Base-by-base conservation (phyloP, 139 green algal species). In the Picochlorum sp. region DNA sequence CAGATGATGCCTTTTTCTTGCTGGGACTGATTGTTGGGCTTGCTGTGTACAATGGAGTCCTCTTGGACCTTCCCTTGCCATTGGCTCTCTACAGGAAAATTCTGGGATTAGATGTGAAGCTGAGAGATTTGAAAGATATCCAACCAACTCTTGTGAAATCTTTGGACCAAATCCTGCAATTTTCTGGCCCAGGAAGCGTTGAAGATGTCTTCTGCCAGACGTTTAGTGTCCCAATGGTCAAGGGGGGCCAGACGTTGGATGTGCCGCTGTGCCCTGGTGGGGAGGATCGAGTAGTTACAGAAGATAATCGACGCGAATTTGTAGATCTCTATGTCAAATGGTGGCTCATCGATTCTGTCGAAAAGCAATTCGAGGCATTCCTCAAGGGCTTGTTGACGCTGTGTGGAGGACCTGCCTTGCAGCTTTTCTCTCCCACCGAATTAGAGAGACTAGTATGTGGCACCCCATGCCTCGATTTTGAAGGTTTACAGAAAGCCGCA, bases 21-120 rank as follows among this genome's bases (percentile, higher is more conserved):
- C 74, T 97, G 57, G 90, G 90, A 2, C 66, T 96, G 38, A 82
- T 95, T 65, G 72, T 95, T 26, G 88, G 89, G 3, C 78, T 97
- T 41, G 88, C 89, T 45, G 86, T 97, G 57, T 97, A 97, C 83
- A 97, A 97, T 80, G 74, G 76, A 34, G 90, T 97, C 52, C 82
- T 97, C 68, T 81, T 96, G 38, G 88, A 92, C 81, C 89, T 97
- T 65, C 83, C 87, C 4, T 73, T 95, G 68, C 89, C 89, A 3
- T 68, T 91, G 59, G 81, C 76, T n/a, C 77, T 96, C 24, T 97
- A 94, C 77, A 83, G 88, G 62, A 95, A 94, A 84, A 80, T 97
- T 66, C 72, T 92, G 38, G 73, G 78, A 10, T 80, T 92, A 74
- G 65, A 79, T 14, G 67, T 88, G 31, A 73, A 71, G 28, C 75